Base-by-base conservation (phyloP, 305 asterid species). In the Petunia hybrid region DNA sequence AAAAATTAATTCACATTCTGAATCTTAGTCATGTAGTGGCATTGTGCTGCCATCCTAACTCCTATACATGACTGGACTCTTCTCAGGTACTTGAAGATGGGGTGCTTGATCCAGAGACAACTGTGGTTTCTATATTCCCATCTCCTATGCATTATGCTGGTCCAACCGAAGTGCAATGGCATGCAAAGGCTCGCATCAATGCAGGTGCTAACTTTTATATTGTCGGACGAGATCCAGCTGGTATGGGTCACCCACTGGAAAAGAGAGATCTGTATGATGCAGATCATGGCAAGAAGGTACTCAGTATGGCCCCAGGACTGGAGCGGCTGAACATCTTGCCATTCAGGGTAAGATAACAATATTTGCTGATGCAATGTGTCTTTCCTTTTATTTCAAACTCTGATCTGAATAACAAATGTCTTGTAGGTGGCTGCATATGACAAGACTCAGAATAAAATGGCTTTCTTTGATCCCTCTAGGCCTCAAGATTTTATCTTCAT, bases 61-160 rank as follows among this genome's bases (percentile, higher is more conserved):
- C 48, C 59, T 35, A 35, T 51, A 35, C 7, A 53, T 8, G 36
- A 73, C 43, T 13, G 63, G 42, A 1, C 63, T 73, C 35, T 13
- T 40, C 81, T 39, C 76, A 95, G 98, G 99, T 93, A 73, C 98
- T 95, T 2, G 97, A 93, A 88, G 98, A 91, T 74, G 97, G 98
- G 8, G 93, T 95, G 42, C 91, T 93, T 61, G 99, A 95, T 86
- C 98, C 99, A 5, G 96, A 92, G 81, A 95, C 98, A 5, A 92
- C 99, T 4, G 95, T 95, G 6, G 98, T 95, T 22, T 93, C 99
- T 35, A 93, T 95, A 88, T 95, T 95, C 86, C 99, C 99, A 6
- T 95, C 99, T 0, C 98, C 99, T 3, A 95, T 95, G 99, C 98
- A 90, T 87, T 95, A 95, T 43, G 99, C 98, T 12, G 99, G 99